Percentiles rank a stretch among this genome's conserved stretches.
phyloP scores from a whole-genome alignment of 176 grass and related monocot genomes.

The Thalia dealbata region DNA sequence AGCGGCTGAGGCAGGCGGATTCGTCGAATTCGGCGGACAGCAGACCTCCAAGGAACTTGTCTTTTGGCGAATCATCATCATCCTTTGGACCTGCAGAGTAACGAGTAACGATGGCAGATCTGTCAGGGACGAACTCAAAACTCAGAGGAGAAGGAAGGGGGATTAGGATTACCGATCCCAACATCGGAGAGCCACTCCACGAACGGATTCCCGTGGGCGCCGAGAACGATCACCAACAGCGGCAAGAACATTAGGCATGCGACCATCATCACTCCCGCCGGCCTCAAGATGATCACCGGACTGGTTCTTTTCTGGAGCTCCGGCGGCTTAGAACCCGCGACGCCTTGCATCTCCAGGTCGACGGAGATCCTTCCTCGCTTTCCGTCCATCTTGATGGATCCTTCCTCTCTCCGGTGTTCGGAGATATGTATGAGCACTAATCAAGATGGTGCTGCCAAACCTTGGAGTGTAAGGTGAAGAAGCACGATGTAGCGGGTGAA shows the following conservation, averaged over 20 bases:
- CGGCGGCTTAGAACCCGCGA: background rate
- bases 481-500: background rate
- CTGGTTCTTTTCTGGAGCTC: background rate
- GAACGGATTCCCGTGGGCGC: background rate
- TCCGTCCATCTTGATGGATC: background rate
- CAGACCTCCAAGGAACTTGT: constrained; percentile 49
- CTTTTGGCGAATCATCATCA: constrained; percentile 13
- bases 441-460: background rate
- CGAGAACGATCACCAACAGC: background rate
- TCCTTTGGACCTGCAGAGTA: background rate
- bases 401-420: no score
- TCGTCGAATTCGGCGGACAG: constrained; percentile 39
- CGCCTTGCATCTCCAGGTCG: background rate
- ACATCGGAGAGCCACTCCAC: background rate
- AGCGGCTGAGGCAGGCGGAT: constrained; percentile 52
- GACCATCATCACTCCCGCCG: background rate
- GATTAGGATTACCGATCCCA: background rate
- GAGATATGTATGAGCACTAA: background rate
- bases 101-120: background rate
- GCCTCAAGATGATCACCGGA: background rate
- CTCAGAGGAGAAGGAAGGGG: background rate
- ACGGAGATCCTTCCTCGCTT: background rate
- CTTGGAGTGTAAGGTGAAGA: background rate
- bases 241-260: background rate
- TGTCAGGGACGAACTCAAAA: no score